Percentiles rank a stretch among this genome's conserved stretches.
Conservation (phyloP, 2,329 filamentous ascomycete species). For the Ophiocordyceps camponoti-saundersi region DNA sequence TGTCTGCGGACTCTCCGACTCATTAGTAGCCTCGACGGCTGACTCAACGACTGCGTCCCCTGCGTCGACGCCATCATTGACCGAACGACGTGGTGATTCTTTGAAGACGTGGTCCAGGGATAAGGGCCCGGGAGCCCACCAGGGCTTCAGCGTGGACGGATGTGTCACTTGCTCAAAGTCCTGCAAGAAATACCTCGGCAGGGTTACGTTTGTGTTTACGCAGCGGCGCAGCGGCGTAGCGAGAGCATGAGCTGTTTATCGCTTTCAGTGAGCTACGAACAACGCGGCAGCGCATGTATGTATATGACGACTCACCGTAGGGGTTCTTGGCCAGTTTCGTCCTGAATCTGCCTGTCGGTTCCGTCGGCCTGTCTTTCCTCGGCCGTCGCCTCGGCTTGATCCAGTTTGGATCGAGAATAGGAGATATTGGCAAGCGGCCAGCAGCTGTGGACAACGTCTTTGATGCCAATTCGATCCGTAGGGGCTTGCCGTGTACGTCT, state of each 20-base stretch:
- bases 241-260: constrained; percentile 40
- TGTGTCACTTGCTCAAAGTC: constrained; percentile 39
- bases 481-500: constrained; percentile 10
- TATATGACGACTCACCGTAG: constrained; percentile 34
- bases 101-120: constrained; percentile 10
- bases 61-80: too few relatives aligned
- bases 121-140: constrained; percentile 35
- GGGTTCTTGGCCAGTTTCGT: constrained; percentile 42
- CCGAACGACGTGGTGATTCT: constrained; percentile 1
- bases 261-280: constrained; percentile 2
- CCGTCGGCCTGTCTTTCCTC: constrained; percentile 18
- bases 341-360: constrained; percentile 29
- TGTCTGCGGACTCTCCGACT: too few relatives aligned
- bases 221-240: constrained; percentile 43
- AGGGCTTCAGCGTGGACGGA: constrained; percentile 32
- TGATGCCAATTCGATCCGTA: constrained; percentile 18
- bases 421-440: constrained; percentile 34
- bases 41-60: neutral
- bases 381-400: constrained; percentile 25
- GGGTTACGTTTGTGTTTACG: constrained; percentile 21
- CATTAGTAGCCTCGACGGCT: neutral
- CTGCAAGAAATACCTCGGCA: constrained; percentile 48
- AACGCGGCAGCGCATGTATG: neutral
- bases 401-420: constrained; percentile 34
- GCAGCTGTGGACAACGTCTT: constrained; percentile 28